phyloP scores from a whole-genome alignment of 2,329 filamentous ascomycete species.

The Aspergillus fijiensis region DNA sequence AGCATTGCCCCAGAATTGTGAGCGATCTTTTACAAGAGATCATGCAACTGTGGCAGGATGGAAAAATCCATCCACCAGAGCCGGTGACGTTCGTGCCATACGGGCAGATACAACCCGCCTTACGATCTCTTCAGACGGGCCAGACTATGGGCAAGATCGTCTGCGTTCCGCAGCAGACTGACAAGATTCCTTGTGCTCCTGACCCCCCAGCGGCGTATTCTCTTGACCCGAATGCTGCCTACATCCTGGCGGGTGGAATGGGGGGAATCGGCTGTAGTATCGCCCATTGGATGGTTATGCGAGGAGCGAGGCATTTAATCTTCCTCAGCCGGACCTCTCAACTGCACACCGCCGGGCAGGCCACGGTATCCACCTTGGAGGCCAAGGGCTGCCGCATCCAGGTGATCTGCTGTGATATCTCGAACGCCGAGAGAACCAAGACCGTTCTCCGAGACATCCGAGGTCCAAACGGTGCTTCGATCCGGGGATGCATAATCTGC shows the following conservation, averaged over 20 bases:
- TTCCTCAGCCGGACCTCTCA: slow-evolving; percentile 10
- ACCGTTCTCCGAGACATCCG: too few species aligned
- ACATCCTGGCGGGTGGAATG: slow-evolving; percentile 14
- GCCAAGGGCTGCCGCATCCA: slow-evolving; percentile 15
- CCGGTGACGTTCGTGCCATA: neutral
- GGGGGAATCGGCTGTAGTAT: slow-evolving; percentile 15
- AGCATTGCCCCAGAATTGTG: too few species aligned
- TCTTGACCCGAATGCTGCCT: neutral
- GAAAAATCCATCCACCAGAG: neutral
- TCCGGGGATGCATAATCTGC: slow-evolving; percentile 33
- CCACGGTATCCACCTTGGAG: neutral
- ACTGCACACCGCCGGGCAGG: neutral
- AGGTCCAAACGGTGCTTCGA: slow-evolving; percentile 10
- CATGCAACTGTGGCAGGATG: too few species aligned
- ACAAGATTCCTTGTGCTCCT: too few species aligned
- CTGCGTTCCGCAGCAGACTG: slow-evolving; percentile 24
- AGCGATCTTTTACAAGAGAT: too few species aligned
- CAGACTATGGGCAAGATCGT: slow-evolving; percentile 43
- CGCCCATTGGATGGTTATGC: slow-evolving; percentile 5
- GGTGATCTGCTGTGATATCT: slow-evolving; percentile 28
- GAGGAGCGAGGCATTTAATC: slow-evolving; percentile 10
- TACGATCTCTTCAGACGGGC: slow-evolving; percentile 33
- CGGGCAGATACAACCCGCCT: slow-evolving; percentile 18
- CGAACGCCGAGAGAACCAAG: neutral
- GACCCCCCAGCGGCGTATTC: neutral